These are phyloP conservation scores for Saturnispora gosingensis DNA, from an alignment of 805 yeast species.

Conservation along the genomic window DNA sequence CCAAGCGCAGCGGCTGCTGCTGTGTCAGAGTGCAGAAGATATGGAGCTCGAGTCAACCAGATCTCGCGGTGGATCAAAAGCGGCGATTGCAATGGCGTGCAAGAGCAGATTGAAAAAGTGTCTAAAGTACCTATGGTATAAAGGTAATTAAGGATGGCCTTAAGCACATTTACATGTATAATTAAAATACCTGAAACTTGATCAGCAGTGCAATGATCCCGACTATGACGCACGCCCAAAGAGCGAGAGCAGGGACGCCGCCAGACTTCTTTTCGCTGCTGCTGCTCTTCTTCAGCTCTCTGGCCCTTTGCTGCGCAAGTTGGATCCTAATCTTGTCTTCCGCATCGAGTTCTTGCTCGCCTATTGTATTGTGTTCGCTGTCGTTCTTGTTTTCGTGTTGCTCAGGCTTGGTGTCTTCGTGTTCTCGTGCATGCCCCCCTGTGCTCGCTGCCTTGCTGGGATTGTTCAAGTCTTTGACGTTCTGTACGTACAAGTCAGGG, in stretches of 20 bases:
- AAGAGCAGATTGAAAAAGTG: too few species aligned
- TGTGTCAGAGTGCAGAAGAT: too few species aligned
- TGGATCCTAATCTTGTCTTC: conserved; percentile 56
- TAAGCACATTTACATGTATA: neutral
- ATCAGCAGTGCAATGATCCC: conserved; percentile 1
- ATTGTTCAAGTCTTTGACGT: conserved; percentile 26
- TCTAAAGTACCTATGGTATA: conserved; percentile 5
- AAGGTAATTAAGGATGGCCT: neutral
- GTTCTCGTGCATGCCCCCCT: neutral
- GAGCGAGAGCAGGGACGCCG: neutral
- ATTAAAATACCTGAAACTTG: neutral
- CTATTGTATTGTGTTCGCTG: conserved; percentile 12
- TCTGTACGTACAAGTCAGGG: conserved; percentile 52
- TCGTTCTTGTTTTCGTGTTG: conserved; percentile 14
- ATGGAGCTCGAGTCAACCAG: too few species aligned
- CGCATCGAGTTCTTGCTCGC: conserved; percentile 43
- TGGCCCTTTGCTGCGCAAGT: neutral
- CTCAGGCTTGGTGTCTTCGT: conserved; percentile 14
- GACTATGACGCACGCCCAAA: conserved; percentile 3
- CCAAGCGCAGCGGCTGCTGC: too few species aligned
- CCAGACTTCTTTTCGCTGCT: neutral
- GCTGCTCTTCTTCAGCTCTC: neutral
- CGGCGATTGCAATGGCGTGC: too few species aligned
- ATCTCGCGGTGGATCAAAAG: too few species aligned
- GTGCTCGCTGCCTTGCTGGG: conserved; percentile 2